These are phyloP conservation scores for Xerocomellus dryophilus DNA, from an alignment of 768 basidiomycete genomes.

Conservation along the genomic window DNA sequence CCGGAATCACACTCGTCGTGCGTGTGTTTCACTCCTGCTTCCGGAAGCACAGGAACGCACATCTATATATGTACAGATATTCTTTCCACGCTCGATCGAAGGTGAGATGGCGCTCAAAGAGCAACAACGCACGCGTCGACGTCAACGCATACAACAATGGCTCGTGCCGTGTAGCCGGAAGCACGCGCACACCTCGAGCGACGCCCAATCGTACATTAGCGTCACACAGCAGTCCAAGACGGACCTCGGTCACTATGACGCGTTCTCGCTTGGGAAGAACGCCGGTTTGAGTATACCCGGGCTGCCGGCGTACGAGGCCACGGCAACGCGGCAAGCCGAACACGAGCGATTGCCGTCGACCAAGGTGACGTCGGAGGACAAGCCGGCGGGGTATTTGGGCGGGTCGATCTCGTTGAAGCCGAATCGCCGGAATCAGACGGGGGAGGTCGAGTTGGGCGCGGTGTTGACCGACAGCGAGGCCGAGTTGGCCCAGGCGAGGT, in stretches of 20 bases:
- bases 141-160: neutral
- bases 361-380: slow-evolving; percentile 11
- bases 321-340: slow-evolving; percentile 9
- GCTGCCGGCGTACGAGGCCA: slow-evolving; percentile 33
- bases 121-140: slow-evolving; percentile 31
- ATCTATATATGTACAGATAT: slow-evolving; percentile 49
- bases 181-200: neutral
- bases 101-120: slow-evolving; percentile 57
- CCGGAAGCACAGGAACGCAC: no score
- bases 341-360: neutral
- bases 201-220: slow-evolving; percentile 13
- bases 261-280: neutral
- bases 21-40: neutral
- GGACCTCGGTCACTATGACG: neutral
- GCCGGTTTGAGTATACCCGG: neutral
- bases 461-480: slow-evolving; percentile 37
- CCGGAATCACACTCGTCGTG: slow-evolving; percentile 72
- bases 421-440: slow-evolving; percentile 24
- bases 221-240: slow-evolving; percentile 1
- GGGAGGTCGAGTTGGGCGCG: slow-evolving; percentile 21
- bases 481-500: slow-evolving; percentile 28
- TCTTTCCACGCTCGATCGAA: slow-evolving; percentile 78
- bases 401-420: slow-evolving; percentile 19
- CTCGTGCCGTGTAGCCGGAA: neutral
- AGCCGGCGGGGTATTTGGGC: slow-evolving; percentile 3